Evolutionary conservation across 2,329 filamentous ascomycete genomes (phyloP), one percentile per base, ranked within the genome.

Genomic region (Sphaerulina vaccinii): DNA sequence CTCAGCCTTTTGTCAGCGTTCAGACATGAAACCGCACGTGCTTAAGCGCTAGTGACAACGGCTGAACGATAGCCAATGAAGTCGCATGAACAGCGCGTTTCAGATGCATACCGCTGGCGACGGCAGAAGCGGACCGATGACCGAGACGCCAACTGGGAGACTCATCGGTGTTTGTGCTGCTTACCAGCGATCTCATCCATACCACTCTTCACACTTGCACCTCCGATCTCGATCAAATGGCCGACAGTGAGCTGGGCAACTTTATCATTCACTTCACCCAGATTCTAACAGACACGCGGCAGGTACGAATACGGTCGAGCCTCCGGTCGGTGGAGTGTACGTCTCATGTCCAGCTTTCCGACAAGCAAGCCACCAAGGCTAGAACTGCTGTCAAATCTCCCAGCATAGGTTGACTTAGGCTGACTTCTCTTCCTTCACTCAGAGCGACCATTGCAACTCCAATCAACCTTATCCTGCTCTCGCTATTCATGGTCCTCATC

Each of bases 391-490:
- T 29, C 51, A 45, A 54, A 55, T 51, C 49, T 42, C 42, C 49
- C 46, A 19, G 18, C 11, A 11, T 7, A 13, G 13, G n/a, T 15
- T 16, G n/a, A 33, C 38, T 33, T 23, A 48, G 15, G 27, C 9
- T 36, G 29, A 32, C 29, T 24, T 8, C 11, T n/a, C 19, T 24
- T 6, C 15, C 15, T n/a, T n/a, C n/a, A n/a, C n/a, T n/a, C 61
- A 81, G 80, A 36, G 74, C 77, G 57, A 73, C 79, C 7, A 73
- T 81, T 61, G 74, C 79, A 24, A 79, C 80, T 1, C 82, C 82
- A 24, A 79, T 85, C 62, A 85, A 85, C 69, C 69, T 84, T 33
- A 70, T 83, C 59, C 79, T 85, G 48, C 64, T 83, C 64, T 75
- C 80, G 45, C 73, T 84, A 57, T 79, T 85, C 66, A 67, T 75